Evolutionary conservation across 345 rosid genomes (phyloP), one percentile per base, ranked within the genome.

Genomic region (Lumnitzera racemosa): DNA sequence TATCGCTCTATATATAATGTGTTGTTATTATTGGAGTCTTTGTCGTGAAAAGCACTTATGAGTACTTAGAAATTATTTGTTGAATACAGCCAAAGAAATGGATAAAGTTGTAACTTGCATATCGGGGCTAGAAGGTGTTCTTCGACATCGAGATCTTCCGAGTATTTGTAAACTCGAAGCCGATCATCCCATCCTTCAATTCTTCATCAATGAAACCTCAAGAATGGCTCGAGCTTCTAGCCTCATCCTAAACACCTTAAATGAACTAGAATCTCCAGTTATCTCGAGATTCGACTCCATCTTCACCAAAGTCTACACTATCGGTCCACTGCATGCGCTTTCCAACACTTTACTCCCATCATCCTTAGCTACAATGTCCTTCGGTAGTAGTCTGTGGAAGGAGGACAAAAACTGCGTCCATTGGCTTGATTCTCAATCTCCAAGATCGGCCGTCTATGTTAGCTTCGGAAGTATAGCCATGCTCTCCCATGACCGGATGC

Each of bases 101-200:
- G 64, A 15, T 72, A 65, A 47, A 27, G 41, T 43, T 11, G 25
- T 64, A 46, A 29, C 53, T 8, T 48, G 70, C 64, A 51, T 68
- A 46, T 55, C 67, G 2, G 77, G 70, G 6, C 15, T 53, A 11
- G 60, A 67, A 36, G 52, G 54, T 2, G 15, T 67, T 55, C 49
- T 56, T 14, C 69, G 72, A 25, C 46, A 36, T 13, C 53, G 61
- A 50, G 67, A 74, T 51, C 68, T 63, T 20, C 74, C 74, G 3
- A 4, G 24, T 12, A 49, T 59, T 11, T 59, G 65, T 12, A 56
- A 60, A 55, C 8, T 11, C 12, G 27, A 23, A 51, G 12, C n/a
- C 2, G 50, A 63, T 10, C n/a, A 9, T 12, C 15, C 17, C 0
- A 0, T 53, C 5, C 0, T 59, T 24, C 49, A 60, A 4, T 58